phyloP scores from a whole-genome alignment of 2,329 filamentous ascomycete genomes.

The Colletotrichum filicis region DNA sequence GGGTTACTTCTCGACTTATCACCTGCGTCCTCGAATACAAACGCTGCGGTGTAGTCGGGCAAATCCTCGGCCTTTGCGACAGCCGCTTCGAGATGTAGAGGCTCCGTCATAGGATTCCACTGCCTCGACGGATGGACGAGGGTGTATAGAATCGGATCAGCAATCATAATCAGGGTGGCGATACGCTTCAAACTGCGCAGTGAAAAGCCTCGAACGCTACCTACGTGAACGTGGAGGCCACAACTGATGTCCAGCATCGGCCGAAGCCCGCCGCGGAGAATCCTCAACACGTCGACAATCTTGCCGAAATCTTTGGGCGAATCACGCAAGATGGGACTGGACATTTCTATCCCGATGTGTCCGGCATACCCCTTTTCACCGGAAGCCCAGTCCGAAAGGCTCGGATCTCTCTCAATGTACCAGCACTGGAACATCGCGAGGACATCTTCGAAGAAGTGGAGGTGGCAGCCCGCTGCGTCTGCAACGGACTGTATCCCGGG shows the following conservation, averaged over 20 bases:
- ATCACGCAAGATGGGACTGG: constrained; percentile 12
- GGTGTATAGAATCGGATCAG: constrained; percentile 11
- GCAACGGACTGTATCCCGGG: not conserved
- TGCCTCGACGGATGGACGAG: constrained; percentile 9
- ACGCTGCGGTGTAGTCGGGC: not conserved
- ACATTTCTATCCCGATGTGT: constrained; percentile 14
- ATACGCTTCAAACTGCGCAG: constrained; percentile 16
- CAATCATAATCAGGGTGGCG: not conserved
- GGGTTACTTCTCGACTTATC: not conserved
- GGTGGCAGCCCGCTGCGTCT: not conserved
- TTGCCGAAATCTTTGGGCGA: not conserved
- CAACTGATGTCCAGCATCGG: constrained; percentile 5
- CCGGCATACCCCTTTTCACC: constrained; percentile 18
- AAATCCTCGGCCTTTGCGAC: not conserved
- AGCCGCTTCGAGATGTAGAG: not conserved
- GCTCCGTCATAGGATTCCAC: not conserved
- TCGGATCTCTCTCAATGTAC: constrained; percentile 9
- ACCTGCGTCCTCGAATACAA: not conserved
- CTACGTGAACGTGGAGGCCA: constrained; percentile 27
- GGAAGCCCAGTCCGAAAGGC: not conserved
- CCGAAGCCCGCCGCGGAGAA: constrained; percentile 3
- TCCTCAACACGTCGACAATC: not conserved
- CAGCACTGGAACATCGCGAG: constrained; percentile 4
- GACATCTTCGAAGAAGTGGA: not conserved
- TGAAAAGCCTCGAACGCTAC: constrained; percentile 4